A percentile compares a stretch with the other conserved stretches of the same genome.
Evolutionary conservation across 2,329 filamentous ascomycete genomes (phyloP).

Genomic region (Boeremia exigua): DNA sequence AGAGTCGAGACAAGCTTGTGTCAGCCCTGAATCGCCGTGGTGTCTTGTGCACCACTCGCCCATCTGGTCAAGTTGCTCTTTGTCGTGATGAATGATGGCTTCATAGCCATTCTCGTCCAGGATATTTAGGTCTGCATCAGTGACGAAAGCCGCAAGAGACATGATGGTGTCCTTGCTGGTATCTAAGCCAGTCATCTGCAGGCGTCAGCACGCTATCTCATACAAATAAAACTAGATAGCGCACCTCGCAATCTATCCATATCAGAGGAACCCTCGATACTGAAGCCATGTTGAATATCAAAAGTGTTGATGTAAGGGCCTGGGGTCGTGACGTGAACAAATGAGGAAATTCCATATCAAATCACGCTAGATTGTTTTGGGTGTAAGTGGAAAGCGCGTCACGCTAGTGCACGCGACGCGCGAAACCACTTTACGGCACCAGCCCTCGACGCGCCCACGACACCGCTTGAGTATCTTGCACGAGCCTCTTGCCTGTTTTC

Average conservation of each 20-base stretch:
- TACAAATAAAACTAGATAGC: background rate
- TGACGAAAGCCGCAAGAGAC: slow-evolving; percentile 91
- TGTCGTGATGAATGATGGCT: slow-evolving; percentile 74
- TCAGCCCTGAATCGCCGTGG: slow-evolving; percentile 82
- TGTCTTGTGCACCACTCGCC: slow-evolving; percentile 86
- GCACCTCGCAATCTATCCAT: slow-evolving; percentile 82
- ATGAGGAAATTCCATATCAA: background rate
- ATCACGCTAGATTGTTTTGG: slow-evolving; percentile 7
- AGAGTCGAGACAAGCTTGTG: slow-evolving; percentile 75
- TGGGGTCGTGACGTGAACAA: slow-evolving; percentile 8
- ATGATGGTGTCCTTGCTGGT: slow-evolving; percentile 81
- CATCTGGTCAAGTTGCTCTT: slow-evolving; percentile 76
- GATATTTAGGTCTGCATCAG: slow-evolving; percentile 76
- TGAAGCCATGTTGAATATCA: slow-evolving; percentile 50
- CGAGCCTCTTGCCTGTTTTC: slow-evolving; percentile 20
- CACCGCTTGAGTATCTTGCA: slow-evolving; percentile 17
- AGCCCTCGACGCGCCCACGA: slow-evolving; percentile 31
- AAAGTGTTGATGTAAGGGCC: slow-evolving; percentile 3
- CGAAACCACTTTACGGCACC: slow-evolving; percentile 19
- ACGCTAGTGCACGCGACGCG: slow-evolving; percentile 26
- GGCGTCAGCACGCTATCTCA: slow-evolving; percentile 9
- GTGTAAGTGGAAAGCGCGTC: slow-evolving; percentile 20
- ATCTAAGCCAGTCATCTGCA: slow-evolving; percentile 89
- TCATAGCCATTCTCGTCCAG: slow-evolving; percentile 82
- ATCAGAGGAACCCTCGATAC: slow-evolving; percentile 71